Base-by-base conservation (phyloP, 345 rosid species). In the Eucalyptus victrix region DNA sequence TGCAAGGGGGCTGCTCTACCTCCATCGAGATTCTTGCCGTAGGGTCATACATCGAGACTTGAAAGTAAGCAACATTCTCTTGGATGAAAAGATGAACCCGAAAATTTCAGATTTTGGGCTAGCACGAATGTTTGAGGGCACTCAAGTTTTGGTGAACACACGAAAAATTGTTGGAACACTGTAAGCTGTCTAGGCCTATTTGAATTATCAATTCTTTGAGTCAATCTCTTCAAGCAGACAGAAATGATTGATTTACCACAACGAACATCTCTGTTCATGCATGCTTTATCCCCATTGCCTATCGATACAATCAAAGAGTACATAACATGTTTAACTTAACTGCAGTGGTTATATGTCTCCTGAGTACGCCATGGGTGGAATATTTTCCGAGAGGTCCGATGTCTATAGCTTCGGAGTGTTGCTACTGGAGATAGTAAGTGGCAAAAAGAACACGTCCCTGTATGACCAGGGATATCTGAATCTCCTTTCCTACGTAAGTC, bases 61-160 rank as follows among this genome's bases (percentile, higher is more conserved):
- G 16, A 94, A 92, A 65, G 62, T 89, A 6, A 90, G 92, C 85
- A 92, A 94, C 80, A 80, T 92, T 88, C 87, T 91, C 14, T 86
- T 92, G 24, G 93, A 94, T 87, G 90, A n/a, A 7, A 90, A 89
- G 7, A 85, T 92, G 93, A 91, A 90, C 42, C 92, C 92, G 1
- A 93, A 89, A 88, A 92, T 92, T 26, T 93, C 93, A 9, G 94
- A 94, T 86, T 94, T 94, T 89, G 93, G 94, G 8, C 87, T 89
- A 69, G 93, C 94, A 18, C 89, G 90, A 30, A 90, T 91, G 21
- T 92, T 91, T n/a, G 86, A 80, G 18, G 90, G 80, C 37, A 90
- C 89, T 14, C 67, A 58, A 80, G 87, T 76, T 56, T 72, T 42
- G 50, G 69, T 37, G 50, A 90, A 87, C 40, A 93, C 95, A 0